Base-by-base conservation (phyloP, 192 early-diverging fungal species). In the Spizellomyces sp. region DNA sequence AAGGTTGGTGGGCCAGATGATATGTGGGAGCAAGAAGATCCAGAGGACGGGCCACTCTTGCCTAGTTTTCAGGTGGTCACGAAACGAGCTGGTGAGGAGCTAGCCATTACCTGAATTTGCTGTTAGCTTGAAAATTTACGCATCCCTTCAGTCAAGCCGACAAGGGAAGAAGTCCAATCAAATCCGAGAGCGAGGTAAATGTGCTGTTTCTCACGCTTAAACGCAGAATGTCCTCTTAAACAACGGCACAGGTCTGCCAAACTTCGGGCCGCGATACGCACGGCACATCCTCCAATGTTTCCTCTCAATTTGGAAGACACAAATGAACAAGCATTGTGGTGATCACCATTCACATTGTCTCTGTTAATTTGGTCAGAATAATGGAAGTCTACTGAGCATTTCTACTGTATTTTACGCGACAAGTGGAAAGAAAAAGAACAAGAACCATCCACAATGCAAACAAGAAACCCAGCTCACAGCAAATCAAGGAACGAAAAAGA, bases 121-220 rank as follows among this genome's bases (percentile, higher is more conserved):
- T 36, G 27, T 36, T 36, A 36, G 27, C 0, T 36, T 36, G 27
- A 36, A 36, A 36, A 36, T 36, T 36, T 36, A 36, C 27, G 3
- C 0, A 0, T 62, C 14, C 67, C 73, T 2, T 77, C 77, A 47
- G 76, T 90, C 48, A 76, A 66, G 47, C 81, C 89, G 6, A 70
- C 73, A 1, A 46, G 48, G 22, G 73, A 83, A 15, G 91, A 91
- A 80, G 55, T 86, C 0, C 73, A 69, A 41, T 57, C 12, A 6
- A 92, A 92, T 62, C 72, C 84, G n/a, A 72, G 88, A 44, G 79
- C 88, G 62, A 71, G 89, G 65, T 88, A 81, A 0, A 84, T 83
- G 81, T 48, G 19, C 9, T 15, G 15, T n/a, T 15, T 22, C 10
- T 48, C 43, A 2, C 27, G 27, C n/a, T n/a, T 65, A 15, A n/a